Base-by-base conservation (phyloP, 768 basidiomycete species). In the Amanita inopinata region DNA sequence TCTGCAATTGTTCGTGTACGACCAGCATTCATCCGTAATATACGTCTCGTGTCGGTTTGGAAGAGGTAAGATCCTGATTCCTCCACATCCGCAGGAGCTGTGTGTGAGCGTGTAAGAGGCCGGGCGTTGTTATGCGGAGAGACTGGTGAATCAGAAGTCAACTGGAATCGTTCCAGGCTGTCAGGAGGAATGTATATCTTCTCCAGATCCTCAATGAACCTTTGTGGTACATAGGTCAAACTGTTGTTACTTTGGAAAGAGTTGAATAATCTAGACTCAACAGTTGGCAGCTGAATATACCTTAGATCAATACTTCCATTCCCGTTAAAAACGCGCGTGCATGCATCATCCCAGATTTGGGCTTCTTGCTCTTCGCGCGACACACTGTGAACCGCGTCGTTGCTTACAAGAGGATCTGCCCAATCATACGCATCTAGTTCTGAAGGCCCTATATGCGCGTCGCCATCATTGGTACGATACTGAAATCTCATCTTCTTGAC, bases 241-340 rank as follows among this genome's bases (percentile, higher is more conserved):
- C 63, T 50, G 8, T 51, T 50, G 28, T 61, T 57, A 14, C 73
- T 74, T 36, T 25, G 32, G n/a, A 46, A 31, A 37, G 33, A 46
- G 31, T 32, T 22, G 20, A 23, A 46, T 45, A 47, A 28, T 32
- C 37, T 44, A 37, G 22, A 14, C 19, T 9, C 6, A 15, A 15
- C 19, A 32, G 42, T 43, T 27, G 39, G 6, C 40, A 23, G 30
- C 14, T 37, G 30, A 25, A 20, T 65, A 35, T 55, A 80, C 82
- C 65, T 67, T n/a, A 84, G 61, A 38, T 72, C 63, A 41, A 83
- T 69, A 35, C 61, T 60, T 6, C 75, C 72, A 39, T 68, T 58
- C 2, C 66, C 71, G 3, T 60, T 62, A 43, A 79, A 61, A 0
- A 70, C 67, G 11, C 52, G 51, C 0, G 57, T 56, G 31, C 70